Evolutionary conservation across 148 eudicot species (phyloP), one percentile per base, ranked within the genome.

Genomic region (Diospyros kaki): DNA sequence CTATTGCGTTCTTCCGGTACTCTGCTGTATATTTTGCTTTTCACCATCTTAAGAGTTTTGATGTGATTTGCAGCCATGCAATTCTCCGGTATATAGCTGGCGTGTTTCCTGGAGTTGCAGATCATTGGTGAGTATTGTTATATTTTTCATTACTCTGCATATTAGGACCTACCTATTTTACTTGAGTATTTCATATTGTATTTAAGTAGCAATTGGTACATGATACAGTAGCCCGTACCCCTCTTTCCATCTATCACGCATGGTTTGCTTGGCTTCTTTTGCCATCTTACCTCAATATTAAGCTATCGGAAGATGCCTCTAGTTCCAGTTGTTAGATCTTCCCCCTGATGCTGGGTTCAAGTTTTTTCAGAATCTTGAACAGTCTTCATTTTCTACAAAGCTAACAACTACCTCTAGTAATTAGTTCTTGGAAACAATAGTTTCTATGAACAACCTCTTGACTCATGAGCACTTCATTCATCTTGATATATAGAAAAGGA

Each of bases 41-140:
- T n/a, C 5, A 5, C 50, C 64, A 38, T 13, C 28, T 71, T 65
- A n/a, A 64, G 46, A 43, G 50, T 65, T 72, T 64, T 71, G 12
- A 13, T 48, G 56, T 67, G 46, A 42, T 78, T 56, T 84, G 91
- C 93, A 94, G 98, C 67, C 98, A 94, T 82, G 94, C 98, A 66
- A 92, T 94, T 42, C 89, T 94, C 77, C 85, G 85, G 38, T 94
- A 94, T 81, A 84, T 94, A 66, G 81, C 97, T 75, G 82, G 82
- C 75, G 86, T 89, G 67, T 94, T 87, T 81, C 93, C 97, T 63
- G 93, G 93, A 84, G 89, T 94, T 76, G 90, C 97, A 9, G 97
- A 91, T 85, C 97, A 94, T 70, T 94, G 98, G 98, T 94, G 66
- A 90, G 91, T 61, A 11, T 54, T 15, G 55, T 55, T 66, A 1